Evolutionary conservation across 768 basidiomycete genomes (phyloP).

Genomic region (Guyanaporus albipodus): DNA sequence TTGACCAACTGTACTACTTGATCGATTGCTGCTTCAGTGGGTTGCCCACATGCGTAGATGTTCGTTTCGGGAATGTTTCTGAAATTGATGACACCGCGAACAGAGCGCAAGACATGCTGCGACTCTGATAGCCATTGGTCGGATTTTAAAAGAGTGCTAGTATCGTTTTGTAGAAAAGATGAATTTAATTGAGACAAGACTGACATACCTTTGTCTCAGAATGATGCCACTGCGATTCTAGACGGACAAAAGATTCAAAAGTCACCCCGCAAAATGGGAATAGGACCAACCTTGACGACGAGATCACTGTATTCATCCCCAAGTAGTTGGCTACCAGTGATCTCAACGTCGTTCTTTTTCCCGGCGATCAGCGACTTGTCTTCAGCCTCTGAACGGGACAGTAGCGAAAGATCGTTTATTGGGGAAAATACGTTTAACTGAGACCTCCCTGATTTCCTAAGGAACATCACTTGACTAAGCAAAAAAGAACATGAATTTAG

Average conservation of each 20-base stretch:
- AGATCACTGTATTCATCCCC: conserved; percentile 96
- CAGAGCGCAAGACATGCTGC: conserved; percentile 55
- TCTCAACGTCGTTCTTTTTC: conserved; percentile 70
- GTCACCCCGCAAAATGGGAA: background rate
- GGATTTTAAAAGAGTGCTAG: conserved; percentile 83
- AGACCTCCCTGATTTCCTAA: conserved; percentile 78
- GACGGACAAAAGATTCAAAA: background rate
- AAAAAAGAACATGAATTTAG: background rate
- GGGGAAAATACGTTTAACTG: conserved; percentile 89
- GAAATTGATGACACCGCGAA: conserved; percentile 96
- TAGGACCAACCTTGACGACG: conserved; percentile 69
- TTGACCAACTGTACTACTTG: conserved; percentile 69
- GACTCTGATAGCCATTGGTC: conserved; percentile 86
- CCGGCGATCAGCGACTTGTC: conserved; percentile 56
- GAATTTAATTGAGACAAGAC: conserved; percentile 4
- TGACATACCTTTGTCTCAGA: conserved; percentile 73
- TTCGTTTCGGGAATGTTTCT: conserved; percentile 74
- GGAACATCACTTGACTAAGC: conserved; percentile 75
- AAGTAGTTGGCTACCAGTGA: conserved; percentile 77
- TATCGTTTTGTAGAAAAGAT: background rate
- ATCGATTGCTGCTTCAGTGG: conserved; percentile 79
- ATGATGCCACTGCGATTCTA: conserved; percentile 94
- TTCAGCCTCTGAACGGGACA: conserved; percentile 67
- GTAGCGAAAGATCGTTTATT: conserved; percentile 77
- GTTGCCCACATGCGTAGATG: conserved; percentile 92